Base-by-base conservation (phyloP, 164 flowering plant genomes). In the Berberis thunbergii region DNA sequence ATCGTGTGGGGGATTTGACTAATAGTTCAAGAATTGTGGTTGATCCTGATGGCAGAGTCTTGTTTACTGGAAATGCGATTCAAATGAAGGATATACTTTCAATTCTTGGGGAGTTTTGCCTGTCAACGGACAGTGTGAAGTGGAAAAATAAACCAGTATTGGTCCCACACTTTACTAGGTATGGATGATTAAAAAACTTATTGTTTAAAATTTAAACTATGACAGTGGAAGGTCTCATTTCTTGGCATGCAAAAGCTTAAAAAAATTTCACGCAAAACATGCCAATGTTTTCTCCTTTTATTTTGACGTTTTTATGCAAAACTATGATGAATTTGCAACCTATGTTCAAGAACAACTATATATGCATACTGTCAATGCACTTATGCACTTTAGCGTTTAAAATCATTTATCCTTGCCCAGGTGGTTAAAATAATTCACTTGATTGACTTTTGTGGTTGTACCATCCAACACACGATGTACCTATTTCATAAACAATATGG, bases 81-180 rank as follows among this genome's bases (percentile, higher is more conserved):
- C 83, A 93, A 77, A 72, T 85, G 81, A 81, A 81, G 62, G 87
- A 88, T 70, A 48, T 85, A 40, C 79, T 85, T 65, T 77, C 85
- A 10, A 13, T 85, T 54, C 66, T 85, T 61, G 77, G 85, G 1
- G 91, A 85, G 75, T 80, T 83, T 68, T 74, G 79, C 71, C 62
- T 73, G 45, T 67, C 83, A 57, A 83, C 70, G 67, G 74, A 74
- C 67, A 64, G 82, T 59, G 63, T 62, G 26, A 69, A 62, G 41
- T 66, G 68, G 64, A 70, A 73, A 61, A 81, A 70, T 65, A 83
- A 65, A 63, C 57, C 83, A 11, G 1, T 79, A 59, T 74, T 86
- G 64, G 86, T 93, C 26, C 98, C 98, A 4, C 77, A 83, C 43
- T 85, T 82, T 67, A 66, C 63, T 41, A 67, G 94, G 98, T 93